Percentiles rank a stretch among this genome's conserved stretches.
These are phyloP conservation scores for Cicer judaicum DNA, from an alignment of 306 rosid genomes.

Conservation along the genomic window DNA sequence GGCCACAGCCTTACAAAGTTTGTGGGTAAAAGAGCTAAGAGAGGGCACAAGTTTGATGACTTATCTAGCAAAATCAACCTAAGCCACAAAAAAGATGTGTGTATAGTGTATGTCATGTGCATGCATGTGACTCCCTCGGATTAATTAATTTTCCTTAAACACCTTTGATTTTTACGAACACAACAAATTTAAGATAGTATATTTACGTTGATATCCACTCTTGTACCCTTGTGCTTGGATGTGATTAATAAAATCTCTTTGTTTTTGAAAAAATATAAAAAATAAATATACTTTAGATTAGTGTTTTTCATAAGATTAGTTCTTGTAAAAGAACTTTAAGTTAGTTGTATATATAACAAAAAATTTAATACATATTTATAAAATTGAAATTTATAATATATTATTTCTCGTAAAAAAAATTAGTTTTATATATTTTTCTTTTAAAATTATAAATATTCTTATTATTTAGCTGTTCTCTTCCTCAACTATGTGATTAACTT, in stretches of 20 bases:
- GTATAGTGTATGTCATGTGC: slow-evolving; percentile 23
- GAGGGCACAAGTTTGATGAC: slow-evolving; percentile 43
- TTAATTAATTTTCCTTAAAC: background rate
- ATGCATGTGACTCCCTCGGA: slow-evolving; percentile 41
- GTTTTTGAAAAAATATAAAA: too few species aligned
- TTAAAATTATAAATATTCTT: too few species aligned
- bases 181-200: background rate
- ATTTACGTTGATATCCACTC: too few species aligned
- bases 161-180: background rate
- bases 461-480: too few species aligned
- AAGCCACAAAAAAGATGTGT: slow-evolving; percentile 41
- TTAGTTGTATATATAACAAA: background rate
- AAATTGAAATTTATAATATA: background rate
- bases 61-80: slow-evolving; percentile 42
- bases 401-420: background rate
- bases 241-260: too few species aligned
- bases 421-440: too few species aligned
- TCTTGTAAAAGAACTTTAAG: background rate
- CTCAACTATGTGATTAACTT: too few species aligned
- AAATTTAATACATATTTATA: background rate
- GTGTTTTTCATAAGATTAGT: too few species aligned
- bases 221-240: too few species aligned
- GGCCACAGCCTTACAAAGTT: background rate
- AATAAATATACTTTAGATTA: too few species aligned
- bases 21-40: slow-evolving; percentile 10